Percentiles rank a stretch among this genome's conserved stretches.
Evolutionary conservation across 768 basidiomycete species (phyloP).

Genomic region (Termitomyces heimii): DNA sequence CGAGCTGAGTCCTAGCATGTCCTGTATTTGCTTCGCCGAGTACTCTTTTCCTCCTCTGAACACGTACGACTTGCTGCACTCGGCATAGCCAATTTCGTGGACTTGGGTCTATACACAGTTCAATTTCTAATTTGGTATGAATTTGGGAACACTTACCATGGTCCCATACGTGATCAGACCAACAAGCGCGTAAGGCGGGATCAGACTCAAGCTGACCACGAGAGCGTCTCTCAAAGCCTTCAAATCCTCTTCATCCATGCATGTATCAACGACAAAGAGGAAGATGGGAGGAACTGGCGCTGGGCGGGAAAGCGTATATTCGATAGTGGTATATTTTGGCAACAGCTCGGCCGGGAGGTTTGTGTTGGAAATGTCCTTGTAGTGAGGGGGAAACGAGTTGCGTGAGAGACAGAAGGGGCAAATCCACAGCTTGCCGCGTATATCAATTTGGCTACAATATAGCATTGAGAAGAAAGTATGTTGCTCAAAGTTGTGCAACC

Average conservation of each 20-base stretch:
- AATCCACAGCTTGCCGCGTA: slow-evolving; percentile 98
- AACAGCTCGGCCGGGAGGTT: slow-evolving; percentile 95
- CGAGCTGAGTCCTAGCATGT: slow-evolving; percentile 89
- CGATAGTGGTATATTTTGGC: slow-evolving; percentile 98
- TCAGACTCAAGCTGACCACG: slow-evolving; percentile 86
- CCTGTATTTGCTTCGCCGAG: slow-evolving; percentile 91
- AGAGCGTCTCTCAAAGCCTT: slow-evolving; percentile 94
- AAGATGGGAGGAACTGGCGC: slow-evolving; percentile 94
- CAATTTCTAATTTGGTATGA: neutral
- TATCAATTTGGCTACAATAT: slow-evolving; percentile 87
- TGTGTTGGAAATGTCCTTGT: slow-evolving; percentile 96
- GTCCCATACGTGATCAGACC: slow-evolving; percentile 96
- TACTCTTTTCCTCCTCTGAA: slow-evolving; percentile 99
- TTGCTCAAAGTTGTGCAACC: slow-evolving; percentile 17
- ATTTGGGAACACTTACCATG: slow-evolving; percentile 56
- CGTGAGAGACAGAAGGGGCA: slow-evolving; percentile 97
- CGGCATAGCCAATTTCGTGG: slow-evolving; percentile 93
- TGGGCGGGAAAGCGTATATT: slow-evolving; percentile 94
- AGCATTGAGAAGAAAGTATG: neutral
- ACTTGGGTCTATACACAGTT: slow-evolving; percentile 75
- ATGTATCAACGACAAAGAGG: slow-evolving; percentile 96
- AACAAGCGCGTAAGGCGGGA: slow-evolving; percentile 92
- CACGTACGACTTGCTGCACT: slow-evolving; percentile 97
- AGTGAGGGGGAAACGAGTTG: slow-evolving; percentile 96
- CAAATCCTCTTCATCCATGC: slow-evolving; percentile 91